Base-by-base conservation (phyloP, 192 early-diverging fungal species). In the Coemansia sp. region DNA sequence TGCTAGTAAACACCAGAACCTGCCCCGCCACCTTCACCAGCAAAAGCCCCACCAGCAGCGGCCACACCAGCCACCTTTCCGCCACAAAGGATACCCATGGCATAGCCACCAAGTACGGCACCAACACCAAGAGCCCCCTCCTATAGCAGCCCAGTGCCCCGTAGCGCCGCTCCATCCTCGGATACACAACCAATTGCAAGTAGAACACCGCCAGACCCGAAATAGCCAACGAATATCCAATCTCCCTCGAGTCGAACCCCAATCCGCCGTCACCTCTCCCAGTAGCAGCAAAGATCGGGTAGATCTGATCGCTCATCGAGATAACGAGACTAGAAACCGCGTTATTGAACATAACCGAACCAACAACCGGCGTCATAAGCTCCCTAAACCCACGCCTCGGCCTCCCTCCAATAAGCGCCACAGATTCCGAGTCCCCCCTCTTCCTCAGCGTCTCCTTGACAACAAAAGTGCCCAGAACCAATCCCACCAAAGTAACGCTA, bases 401-500 rank as follows among this genome's bases (percentile, higher is more conserved):
- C 38, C 13, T 2, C 2, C 8, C 8, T 13, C 9, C 23, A 20
- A 16, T 2, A 71, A 76, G 63, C 14, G 65, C 61, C 23, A 69
- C 48, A 14, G 2, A 26, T 42, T 72, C 70, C 16, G 35, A 55
- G 6, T 40, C 11, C 26, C 13, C 16, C 1, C 3, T 10, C 21
- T 14, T 33, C 5, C 10, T 51, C 57, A 84, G 51, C 5, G 91
- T 87, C 59, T 92, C 90, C 23, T 91, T 76, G 16, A 93, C 63
- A 53, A 74, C 86, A 64, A 87, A 82, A 21, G 79, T 74, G 0
- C 89, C 92, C 24, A 91, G 62, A 0, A 88, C 51, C 28, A 85
- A 23, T 38, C 31, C 64, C 69, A 73, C 0, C 3, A 89, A 26
- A 26, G 88, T 86, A 6, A 91, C 74, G 16, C 81, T 45, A 4